Base-by-base conservation (phyloP, 805 yeast species). In the Hanseniaspora occidentalis region DNA sequence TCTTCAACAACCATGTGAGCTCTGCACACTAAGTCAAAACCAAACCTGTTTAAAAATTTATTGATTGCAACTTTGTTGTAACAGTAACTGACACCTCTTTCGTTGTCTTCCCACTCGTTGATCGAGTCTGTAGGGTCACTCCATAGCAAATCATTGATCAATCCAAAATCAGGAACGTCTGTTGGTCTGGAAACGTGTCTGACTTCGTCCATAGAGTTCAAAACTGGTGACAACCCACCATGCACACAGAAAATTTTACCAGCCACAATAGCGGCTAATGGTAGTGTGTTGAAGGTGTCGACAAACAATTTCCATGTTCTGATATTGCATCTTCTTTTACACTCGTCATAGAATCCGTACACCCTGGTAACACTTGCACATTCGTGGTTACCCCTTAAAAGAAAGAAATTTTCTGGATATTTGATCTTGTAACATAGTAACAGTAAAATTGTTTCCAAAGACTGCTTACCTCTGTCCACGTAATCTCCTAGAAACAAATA, bases 321-420 rank as follows among this genome's bases (percentile, higher is more conserved):
- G 48, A 88, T 73, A 53, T 80, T 81, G 52, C 94, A 76, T 42
- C 98, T 66, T 52, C 98, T 73, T 59, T 92, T 92, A 68, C 98
- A 92, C 62, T 92, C 98, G 62, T 92, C 98, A 60, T 85, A 92
- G 53, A 92, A 92, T 4, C 98, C 98, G 61, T 92, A 92, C 44
- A 92, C 95, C 48, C 95, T 75, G 2, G 97, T 89, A 42, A 92
- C 94, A 56, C 84, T 84, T 17, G 98, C 97, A 58, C 95, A 84
- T 64, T 92, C 98, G 64, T 92, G 98, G 63, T 92, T 92, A 22
- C 98, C 98, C 48, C 98, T 67, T 40, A 92, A 67, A 52, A 92
- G 66, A 60, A 92, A 92, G 60, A 92, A 88, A 64, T 92, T 89
- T 52, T 92, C 96, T 1, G 95, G 96, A 54, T 85, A 89, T 61